phyloP scores from a whole-genome alignment of 2,329 filamentous ascomycete genomes.

The Trichocomaceae sp. region DNA sequence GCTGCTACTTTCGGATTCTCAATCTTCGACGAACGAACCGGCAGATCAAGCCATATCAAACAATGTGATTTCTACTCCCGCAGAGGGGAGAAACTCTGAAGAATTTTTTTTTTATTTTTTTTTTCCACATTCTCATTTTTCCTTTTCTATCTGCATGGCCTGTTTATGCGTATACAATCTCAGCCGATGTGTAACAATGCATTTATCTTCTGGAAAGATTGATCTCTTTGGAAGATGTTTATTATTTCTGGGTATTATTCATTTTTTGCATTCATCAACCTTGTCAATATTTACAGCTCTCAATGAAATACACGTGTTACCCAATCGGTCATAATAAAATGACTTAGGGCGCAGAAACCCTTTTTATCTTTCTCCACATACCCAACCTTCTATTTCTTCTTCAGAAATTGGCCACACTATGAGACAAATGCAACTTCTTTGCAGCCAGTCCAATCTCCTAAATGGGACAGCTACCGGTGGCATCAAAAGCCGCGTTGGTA shows the following conservation, averaged over 20 bases:
- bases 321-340: too few species aligned
- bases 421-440: too few species aligned
- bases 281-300: not conserved
- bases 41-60: constrained; percentile 63
- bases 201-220: not conserved
- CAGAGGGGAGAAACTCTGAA: constrained; percentile 34
- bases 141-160: not conserved
- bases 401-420: too few species aligned
- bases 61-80: constrained; percentile 68
- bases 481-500: too few species aligned
- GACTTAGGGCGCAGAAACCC: not conserved
- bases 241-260: not conserved
- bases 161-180: not conserved
- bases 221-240: not conserved
- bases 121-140: not conserved
- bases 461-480: too few species aligned
- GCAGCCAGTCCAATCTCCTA: too few species aligned
- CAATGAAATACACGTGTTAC: not conserved
- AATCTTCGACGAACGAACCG: constrained; percentile 71
- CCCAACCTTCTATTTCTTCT: too few species aligned
- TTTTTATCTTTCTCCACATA: too few species aligned
- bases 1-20: constrained; percentile 75
- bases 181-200: not conserved
- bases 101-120: too few species aligned
- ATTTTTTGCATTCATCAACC: not conserved